These are phyloP conservation scores for Lotmaria passim DNA, from an alignment of 208 protist genomes.

Conservation along the genomic window DNA sequence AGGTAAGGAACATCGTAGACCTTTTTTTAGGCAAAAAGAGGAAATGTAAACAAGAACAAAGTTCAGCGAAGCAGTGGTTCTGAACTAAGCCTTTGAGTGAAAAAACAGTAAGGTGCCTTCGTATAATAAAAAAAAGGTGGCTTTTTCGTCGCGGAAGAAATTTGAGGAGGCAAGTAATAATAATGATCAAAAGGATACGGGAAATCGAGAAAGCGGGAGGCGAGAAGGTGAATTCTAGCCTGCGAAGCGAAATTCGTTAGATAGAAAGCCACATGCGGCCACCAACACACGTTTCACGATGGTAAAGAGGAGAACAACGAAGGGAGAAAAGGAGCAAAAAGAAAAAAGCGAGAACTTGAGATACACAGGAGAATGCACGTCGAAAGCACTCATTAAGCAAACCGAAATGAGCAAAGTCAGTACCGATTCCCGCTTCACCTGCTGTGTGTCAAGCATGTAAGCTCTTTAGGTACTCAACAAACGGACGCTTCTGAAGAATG, in stretches of 20 bases:
- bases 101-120: background rate
- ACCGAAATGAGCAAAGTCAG: too few relatives aligned
- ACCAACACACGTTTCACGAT: background rate
- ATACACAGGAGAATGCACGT: constrained; percentile 4
- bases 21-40: background rate
- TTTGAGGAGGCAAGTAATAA: constrained; percentile 11
- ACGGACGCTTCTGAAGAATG: too few relatives aligned
- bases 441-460: too few relatives aligned
- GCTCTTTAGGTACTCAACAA: too few relatives aligned
- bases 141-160: background rate
- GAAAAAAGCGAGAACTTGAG: constrained; percentile 3
- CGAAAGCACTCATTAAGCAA: constrained; percentile 39
- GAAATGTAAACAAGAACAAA: background rate
- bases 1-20: constrained; percentile 74
- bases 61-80: background rate
- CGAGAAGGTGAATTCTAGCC: background rate
- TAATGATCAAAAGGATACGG: background rate
- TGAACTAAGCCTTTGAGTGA: background rate
- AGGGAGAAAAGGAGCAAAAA: constrained; percentile 7
- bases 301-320: background rate
- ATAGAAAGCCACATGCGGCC: background rate
- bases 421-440: too few relatives aligned
- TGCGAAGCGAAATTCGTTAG: background rate
- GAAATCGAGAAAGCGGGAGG: too few relatives aligned
- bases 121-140: background rate